phyloP scores from a whole-genome alignment of 176 grass and related monocot species.

The Typha latifolia region DNA sequence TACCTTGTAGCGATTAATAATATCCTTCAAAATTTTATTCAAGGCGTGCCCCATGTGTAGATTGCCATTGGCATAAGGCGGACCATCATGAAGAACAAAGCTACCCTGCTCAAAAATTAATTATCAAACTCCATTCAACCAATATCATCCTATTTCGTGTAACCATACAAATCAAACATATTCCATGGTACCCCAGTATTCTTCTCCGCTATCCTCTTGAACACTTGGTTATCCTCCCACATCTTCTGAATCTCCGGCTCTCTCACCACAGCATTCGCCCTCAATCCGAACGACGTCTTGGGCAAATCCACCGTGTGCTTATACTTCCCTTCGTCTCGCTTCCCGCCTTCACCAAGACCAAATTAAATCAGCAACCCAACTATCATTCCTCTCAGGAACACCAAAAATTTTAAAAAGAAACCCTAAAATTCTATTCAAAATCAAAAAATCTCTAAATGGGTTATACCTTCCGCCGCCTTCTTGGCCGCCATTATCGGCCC shows the following conservation, averaged over 20 bases:
- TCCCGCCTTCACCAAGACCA: constrained; percentile 30
- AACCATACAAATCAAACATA: background rate
- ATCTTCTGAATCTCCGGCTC: constrained; percentile 91
- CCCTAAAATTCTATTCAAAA: background rate
- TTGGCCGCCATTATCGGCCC: constrained; percentile 89
- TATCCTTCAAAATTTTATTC: constrained; percentile 96
- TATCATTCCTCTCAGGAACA: background rate
- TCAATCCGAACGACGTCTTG: constrained; percentile 78
- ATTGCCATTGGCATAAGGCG: constrained; percentile 93
- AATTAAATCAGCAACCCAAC: background rate
- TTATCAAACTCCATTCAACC: constrained; percentile 19
- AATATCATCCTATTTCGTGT: constrained; percentile 4
- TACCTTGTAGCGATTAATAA: constrained; percentile 99
- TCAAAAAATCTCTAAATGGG: background rate
- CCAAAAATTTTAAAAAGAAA: constrained; percentile 7
- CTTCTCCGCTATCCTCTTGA: constrained; percentile 73
- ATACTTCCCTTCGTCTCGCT: constrained; percentile 83
- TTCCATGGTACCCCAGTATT: constrained; percentile 60
- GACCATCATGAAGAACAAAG: constrained; percentile 92
- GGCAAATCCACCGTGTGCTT: constrained; percentile 91
- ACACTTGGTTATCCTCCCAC: constrained; percentile 92
- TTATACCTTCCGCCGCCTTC: constrained; percentile 66
- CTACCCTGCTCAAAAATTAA: constrained; percentile 40
- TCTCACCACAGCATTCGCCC: constrained; percentile 64
- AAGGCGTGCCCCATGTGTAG: constrained; percentile 95